phyloP scores from a whole-genome alignment of 2,329 filamentous ascomycete species.

The Aureobasidium melanogenum region DNA sequence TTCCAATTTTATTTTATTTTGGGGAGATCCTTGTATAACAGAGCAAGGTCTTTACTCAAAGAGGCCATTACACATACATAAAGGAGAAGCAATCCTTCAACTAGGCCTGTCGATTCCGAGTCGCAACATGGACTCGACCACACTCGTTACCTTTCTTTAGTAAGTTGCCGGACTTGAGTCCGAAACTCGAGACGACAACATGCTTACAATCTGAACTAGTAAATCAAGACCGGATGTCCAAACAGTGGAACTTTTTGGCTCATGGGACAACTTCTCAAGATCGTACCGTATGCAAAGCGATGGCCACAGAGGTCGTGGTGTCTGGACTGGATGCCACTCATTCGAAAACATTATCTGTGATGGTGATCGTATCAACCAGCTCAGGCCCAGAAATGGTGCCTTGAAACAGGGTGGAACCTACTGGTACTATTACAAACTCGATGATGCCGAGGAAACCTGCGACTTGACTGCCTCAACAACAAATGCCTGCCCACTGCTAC shows the following conservation, averaged over 20 bases:
- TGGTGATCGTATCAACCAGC: conserved; percentile 48
- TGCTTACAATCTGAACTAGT: conserved; percentile 8
- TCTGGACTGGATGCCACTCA: conserved; percentile 81
- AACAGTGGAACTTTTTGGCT: conserved; percentile 75
- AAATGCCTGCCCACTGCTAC: conserved; percentile 72
- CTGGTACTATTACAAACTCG: conserved; percentile 92
- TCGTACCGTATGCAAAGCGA: conserved; percentile 77
- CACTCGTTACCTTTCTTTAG: conserved; percentile 31
- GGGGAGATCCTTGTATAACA: neutral
- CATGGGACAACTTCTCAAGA: conserved; percentile 87
- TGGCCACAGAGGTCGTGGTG: conserved; percentile 58
- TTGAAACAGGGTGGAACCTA: conserved; percentile 89
- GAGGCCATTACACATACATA: neutral
- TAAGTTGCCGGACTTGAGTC: conserved; percentile 11
- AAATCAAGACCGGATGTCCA: conserved; percentile 43
- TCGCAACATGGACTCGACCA: conserved; percentile 26
- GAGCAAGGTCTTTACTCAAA: neutral
- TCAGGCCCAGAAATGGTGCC: conserved; percentile 60
- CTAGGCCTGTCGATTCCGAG: neutral
- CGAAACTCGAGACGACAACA: neutral
- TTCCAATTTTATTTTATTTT: neutral
- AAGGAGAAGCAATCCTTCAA: neutral
- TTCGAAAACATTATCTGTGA: conserved; percentile 82
- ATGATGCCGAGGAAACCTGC: conserved; percentile 67
- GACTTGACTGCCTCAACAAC: conserved; percentile 66